Evolutionary conservation across 768 basidiomycete species (phyloP).

Genomic region (Nidularia sp.): DNA sequence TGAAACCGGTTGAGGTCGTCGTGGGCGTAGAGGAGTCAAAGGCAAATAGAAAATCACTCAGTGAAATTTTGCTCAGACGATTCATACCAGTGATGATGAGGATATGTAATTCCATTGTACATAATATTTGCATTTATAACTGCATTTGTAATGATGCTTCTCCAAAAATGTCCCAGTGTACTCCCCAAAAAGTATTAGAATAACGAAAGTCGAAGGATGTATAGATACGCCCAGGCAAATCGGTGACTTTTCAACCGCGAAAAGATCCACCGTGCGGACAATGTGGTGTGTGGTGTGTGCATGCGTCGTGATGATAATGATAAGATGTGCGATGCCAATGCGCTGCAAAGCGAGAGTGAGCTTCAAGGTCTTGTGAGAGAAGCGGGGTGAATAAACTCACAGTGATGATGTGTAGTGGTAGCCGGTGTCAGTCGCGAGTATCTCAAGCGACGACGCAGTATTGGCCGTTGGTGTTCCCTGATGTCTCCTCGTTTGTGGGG

Average conservation of each 20-base stretch:
- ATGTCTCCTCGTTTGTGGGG: conserved; percentile 11
- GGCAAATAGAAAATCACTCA: too few relatives aligned
- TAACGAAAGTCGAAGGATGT: not conserved
- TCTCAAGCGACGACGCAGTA: conserved; percentile 21
- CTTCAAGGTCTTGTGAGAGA: not conserved
- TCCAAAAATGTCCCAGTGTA: too few relatives aligned
- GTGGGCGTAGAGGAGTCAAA: too few relatives aligned
- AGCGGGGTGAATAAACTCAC: not conserved
- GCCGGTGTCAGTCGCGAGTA: not conserved
- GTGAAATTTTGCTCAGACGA: too few relatives aligned
- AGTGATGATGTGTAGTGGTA: not conserved
- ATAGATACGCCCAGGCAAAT: not conserved
- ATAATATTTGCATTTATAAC: too few relatives aligned
- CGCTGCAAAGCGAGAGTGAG: not conserved
- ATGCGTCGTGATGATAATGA: not conserved
- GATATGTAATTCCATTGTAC: too few relatives aligned
- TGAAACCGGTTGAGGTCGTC: too few relatives aligned
- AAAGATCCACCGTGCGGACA: not conserved
- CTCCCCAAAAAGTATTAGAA: not conserved
- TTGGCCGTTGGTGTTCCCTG: conserved; percentile 7
- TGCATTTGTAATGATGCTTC: too few relatives aligned
- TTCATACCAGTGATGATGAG: too few relatives aligned
- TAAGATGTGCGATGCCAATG: not conserved
- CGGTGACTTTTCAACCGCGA: not conserved
- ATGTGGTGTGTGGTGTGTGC: not conserved